Percentiles rank a stretch among this genome's conserved stretches.
Evolutionary conservation across 2,329 filamentous ascomycete genomes (phyloP).

Genomic region (Neofusicoccum ribis): DNA sequence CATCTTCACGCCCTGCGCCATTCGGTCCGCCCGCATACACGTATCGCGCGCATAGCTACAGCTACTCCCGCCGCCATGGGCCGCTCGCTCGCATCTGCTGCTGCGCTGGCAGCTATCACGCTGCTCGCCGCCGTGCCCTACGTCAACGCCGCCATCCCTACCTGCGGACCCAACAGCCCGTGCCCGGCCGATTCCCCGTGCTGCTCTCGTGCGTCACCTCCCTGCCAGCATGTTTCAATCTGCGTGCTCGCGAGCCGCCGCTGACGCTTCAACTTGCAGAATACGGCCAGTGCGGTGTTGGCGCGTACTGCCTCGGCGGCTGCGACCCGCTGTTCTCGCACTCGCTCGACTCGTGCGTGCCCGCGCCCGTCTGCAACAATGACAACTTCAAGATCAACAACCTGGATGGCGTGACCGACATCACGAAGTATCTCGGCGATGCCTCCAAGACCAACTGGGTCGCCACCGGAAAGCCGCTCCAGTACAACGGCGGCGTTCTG

Average conservation of each 20-base stretch:
- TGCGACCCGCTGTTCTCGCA: constrained; percentile 88
- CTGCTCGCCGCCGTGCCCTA: constrained; percentile 28
- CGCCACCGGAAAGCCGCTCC: constrained; percentile 71
- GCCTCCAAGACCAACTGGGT: constrained; percentile 82
- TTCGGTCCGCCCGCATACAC: neutral
- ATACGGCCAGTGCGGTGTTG: constrained; percentile 89
- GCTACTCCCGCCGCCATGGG: constrained; percentile 18
- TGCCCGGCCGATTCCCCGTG: constrained; percentile 64
- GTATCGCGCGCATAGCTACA: neutral
- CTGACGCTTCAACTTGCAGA: constrained; percentile 53
- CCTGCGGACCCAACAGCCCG: constrained; percentile 51
- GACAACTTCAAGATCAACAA: constrained; percentile 72
- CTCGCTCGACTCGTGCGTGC: constrained; percentile 79
- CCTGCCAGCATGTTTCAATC: constrained; percentile 30
- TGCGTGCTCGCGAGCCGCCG: constrained; percentile 16
- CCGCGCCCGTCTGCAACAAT: constrained; percentile 77
- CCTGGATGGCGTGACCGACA: constrained; percentile 68
- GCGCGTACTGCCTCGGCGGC: constrained; percentile 92
- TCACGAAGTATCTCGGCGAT: constrained; percentile 85
- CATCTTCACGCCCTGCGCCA: neutral
- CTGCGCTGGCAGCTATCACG: constrained; percentile 22
- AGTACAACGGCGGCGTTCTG: constrained; percentile 65
- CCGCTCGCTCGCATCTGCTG: constrained; percentile 16
- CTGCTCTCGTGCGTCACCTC: constrained; percentile 38
- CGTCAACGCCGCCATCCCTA: constrained; percentile 31